Base-by-base conservation (phyloP, 495 filamentous ascomycete genomes). In the Neurospora discreta region DNA sequence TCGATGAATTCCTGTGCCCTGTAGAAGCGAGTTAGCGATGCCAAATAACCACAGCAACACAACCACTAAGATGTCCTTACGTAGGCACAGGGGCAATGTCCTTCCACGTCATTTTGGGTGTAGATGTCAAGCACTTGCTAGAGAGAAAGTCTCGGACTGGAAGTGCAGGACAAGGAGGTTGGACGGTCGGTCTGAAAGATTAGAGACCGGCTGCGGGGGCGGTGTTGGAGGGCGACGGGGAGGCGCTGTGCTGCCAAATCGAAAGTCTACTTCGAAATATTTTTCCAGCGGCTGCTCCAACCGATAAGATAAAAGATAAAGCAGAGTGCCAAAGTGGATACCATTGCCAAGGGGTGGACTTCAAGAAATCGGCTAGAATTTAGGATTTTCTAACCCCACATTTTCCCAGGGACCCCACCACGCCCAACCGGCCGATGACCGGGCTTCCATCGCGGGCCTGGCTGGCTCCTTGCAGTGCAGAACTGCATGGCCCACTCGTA, bases 41-140 rank as follows among this genome's bases (percentile, higher is more conserved):
- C 33, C 44, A 46, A 68, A 39, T 15, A 13, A 23, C 18, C 13
- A 23, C 26, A 70, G 39, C 23, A 52, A 52, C 52, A 3, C 30
- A 40, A 11, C 13, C 33, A 40, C 16, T 5, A 9, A 30, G 11
- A 26, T 60, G 42, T 46, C 26, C 90, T 78, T 87, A 90, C 74
- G 92, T 97, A 39, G 95, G 95, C 74, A 99, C 95, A 72, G 96
- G 95, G 68, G 91, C 87, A 78, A 96, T 96, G 71, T 86, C 84
- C 78, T 87, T 87, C 85, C 85, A 87, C 70, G 85, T 86, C 79
- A 83, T 84, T 77, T 60, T 60, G 52, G 26, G 23, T 60, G 30
- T 33, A 60, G 23, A 60, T 60, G 52, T 60, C 52, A 60, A 60
- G 52, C 52, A 60, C 52, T 60, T 30, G 52, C 23, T 16, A 16